Base-by-base conservation (phyloP, 2,329 filamentous ascomycete species). In the Teratosphaeria epicoccoides region DNA sequence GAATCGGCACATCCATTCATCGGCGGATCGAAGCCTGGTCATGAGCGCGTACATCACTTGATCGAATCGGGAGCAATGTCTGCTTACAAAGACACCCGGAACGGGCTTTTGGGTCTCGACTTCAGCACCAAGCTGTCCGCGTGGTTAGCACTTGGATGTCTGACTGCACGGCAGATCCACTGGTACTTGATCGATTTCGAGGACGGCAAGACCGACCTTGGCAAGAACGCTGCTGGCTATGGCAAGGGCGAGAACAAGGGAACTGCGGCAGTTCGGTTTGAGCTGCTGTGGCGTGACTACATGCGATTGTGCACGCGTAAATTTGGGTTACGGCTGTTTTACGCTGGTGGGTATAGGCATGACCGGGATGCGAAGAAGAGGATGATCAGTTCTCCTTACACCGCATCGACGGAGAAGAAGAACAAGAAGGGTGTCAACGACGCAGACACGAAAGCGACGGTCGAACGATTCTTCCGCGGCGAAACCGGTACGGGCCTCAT, bases 271-370 rank as follows among this genome's bases (percentile, higher is more conserved):
- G 76, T 91, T 1, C 79, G 87, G 0, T 83, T 87, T 51, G 85
- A 91, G 62, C 72, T 93, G 0, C 67, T 91, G 0, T 88, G 84
- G 86, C 73, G 87, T 40, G 87, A 91, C 61, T 91, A 90, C 61
- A 88, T 91, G 83, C 76, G 84, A 1, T 76, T 91, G 0, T 88
- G 84, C 63, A 83, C 81, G 5, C 76, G 77, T 26, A 90, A 90
- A 60, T 88, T 86, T 55, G 78, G 79, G 0, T 63, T 67, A 14
- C 78, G 77, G 22, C 75, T 91, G 3, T 91, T 88, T 64, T 70
- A 72, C 11, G 67, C 83, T 1, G 73, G 76, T 4, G 87, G 87
- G 0, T 87, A 88, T 58, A 76, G 78, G 14, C 66, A 73, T 23
- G 73, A 74, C 43, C 51, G 58, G 37, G 54, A 61, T 6, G 65